Conservation (phyloP, 2,329 filamentous ascomycete genomes). For the Neonectria magnoliae region DNA sequence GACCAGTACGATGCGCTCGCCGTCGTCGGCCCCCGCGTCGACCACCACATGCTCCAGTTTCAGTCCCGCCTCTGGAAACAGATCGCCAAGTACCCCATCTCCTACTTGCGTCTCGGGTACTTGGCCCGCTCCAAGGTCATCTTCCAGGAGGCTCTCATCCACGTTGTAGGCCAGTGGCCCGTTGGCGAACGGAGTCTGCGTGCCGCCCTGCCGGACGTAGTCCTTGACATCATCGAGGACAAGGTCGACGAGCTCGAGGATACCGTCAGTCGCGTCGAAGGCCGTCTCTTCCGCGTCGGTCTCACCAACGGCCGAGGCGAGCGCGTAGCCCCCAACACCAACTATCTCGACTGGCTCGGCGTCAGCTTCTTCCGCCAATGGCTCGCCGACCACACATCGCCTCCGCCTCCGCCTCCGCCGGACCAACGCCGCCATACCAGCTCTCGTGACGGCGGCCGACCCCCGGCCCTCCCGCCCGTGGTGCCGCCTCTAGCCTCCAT, state of each 20-base stretch:
- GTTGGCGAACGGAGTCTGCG: conserved; percentile 80
- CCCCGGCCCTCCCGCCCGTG: conserved; percentile 49
- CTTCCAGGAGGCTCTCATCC: conserved; percentile 87
- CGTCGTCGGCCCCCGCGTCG: conserved; percentile 88
- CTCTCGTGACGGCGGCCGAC: conserved; percentile 43
- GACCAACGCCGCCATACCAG: conserved; percentile 41
- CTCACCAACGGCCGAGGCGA: conserved; percentile 84
- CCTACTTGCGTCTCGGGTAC: conserved; percentile 89
- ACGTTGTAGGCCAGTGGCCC: conserved; percentile 96
- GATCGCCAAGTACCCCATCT: conserved; percentile 94
- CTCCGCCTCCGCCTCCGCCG: conserved; percentile 55
- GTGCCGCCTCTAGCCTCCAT: conserved; percentile 64
- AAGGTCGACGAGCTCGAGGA: conserved; percentile 94
- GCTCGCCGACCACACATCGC: conserved; percentile 89
- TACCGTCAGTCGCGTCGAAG: conserved; percentile 80
- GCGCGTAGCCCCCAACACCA: conserved; percentile 79
- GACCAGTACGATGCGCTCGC: conserved; percentile 93
- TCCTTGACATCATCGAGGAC: conserved; percentile 92
- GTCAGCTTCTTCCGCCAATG: conserved; percentile 91
- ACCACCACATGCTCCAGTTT: conserved; percentile 93
- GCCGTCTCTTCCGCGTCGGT: conserved; percentile 81
- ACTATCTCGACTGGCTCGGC: conserved; percentile 89
- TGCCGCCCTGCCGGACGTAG: conserved; percentile 74
- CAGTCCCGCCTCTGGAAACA: conserved; percentile 93
- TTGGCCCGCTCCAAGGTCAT: conserved; percentile 85